Evolutionary conservation across 176 grass and related monocot species (phyloP).

Genomic region (Eragrostis curvula): DNA sequence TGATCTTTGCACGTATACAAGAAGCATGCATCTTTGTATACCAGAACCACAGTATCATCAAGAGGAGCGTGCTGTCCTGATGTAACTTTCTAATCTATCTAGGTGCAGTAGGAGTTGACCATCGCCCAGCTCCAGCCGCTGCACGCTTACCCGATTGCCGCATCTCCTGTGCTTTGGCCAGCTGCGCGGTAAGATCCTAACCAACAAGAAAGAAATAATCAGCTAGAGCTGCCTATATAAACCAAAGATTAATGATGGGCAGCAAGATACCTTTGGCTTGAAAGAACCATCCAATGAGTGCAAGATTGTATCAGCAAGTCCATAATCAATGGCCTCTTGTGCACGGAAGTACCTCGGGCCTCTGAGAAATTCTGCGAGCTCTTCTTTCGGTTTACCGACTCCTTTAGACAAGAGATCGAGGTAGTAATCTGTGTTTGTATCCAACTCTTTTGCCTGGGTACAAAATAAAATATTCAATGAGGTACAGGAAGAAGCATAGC

Average conservation of each 20-base stretch:
- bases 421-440: constrained; percentile 78
- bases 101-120: constrained; percentile 39
- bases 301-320: constrained; percentile 80
- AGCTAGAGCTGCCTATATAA: neutral
- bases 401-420: constrained; percentile 66
- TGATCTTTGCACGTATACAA: constrained; percentile 3
- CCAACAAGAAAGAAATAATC: constrained; percentile 14
- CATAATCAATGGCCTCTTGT: constrained; percentile 81
- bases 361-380: constrained; percentile 68
- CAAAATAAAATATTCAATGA: constrained; percentile 12
- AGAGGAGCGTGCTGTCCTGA: neutral
- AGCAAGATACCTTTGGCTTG: constrained; percentile 55
- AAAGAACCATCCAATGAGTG: constrained; percentile 66
- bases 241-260: neutral
- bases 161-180: constrained; percentile 59
- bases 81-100: constrained; percentile 14
- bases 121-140: constrained; percentile 55
- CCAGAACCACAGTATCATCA: neutral
- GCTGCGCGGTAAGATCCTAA: constrained; percentile 46
- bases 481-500: neutral
- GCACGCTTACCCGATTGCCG: constrained; percentile 46
- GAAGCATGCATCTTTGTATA: neutral
- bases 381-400: constrained; percentile 77
- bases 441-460: constrained; percentile 80
- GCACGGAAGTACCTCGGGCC: constrained; percentile 72